Base-by-base conservation (phyloP, 805 yeast species). In the Ogataea nakhonphanomensis region DNA sequence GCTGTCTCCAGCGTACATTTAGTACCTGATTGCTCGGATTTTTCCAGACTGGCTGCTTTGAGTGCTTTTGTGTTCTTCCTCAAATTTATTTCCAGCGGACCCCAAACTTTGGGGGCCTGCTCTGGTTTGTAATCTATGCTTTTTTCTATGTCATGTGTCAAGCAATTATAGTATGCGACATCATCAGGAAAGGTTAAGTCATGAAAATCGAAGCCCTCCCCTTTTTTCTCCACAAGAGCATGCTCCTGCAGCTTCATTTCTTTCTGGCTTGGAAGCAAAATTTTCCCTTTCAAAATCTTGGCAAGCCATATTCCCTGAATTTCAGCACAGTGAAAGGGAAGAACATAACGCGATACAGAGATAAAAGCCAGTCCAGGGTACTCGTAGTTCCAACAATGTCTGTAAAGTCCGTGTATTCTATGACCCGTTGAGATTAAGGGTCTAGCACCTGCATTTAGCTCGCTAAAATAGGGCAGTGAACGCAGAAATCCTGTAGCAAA, bases 401-500 rank as follows among this genome's bases (percentile, higher is more conserved):
- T 71, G 68, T 79, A 84, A 8, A 80, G 51, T 14, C 76, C 73
- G 35, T 70, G 69, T 8, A 78, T 69, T 25, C 74, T 67, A 10
- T 53, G 55, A 1, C 82, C 81, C 37, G 65, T 58, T 1, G 79
- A 67, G 23, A 73, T 62, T 21, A 73, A 41, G 2, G 69, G 71
- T 35, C 47, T 41, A 1, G 43, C 48, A 10, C 54, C 46, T 8
- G 44, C 33, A 40, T 52, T 53, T 12, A 59, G 38, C 8, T 51
- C 43, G 14, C 68, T 62, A 37, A 84, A 58, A 49, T 71, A 81
- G 8, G 91, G 89, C 41, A 71, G 70, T 14, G 78, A 73, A 49
- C 76, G 77, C 35, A 75, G 65, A 58, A 80, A 84, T 0, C 93
- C 93, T 0, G 93, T 84, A 11, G 83, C 83, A 56, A 79, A 81